A percentile compares a stretch with the other conserved stretches of the same genome.
phyloP scores from a whole-genome alignment of 768 basidiomycete genomes.

The Trichaptum fuscoviolaceum region DNA sequence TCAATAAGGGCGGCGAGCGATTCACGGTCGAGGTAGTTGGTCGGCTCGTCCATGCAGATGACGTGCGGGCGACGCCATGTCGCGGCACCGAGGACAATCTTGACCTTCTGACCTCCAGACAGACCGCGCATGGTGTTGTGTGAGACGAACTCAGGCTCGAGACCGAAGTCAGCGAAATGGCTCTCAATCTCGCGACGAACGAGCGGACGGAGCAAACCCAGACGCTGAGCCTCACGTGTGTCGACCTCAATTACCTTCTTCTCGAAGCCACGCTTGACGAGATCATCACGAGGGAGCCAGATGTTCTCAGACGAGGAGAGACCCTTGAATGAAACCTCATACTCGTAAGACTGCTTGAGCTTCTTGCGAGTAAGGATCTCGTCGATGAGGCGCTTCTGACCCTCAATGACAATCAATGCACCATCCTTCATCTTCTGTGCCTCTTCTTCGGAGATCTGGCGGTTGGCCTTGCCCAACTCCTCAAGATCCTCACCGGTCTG shows the following conservation, averaged over 20 bases:
- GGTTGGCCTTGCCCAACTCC: constrained; percentile 89
- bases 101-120: constrained; percentile 98
- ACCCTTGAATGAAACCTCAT: constrained; percentile 94
- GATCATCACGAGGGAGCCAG: constrained; percentile 94
- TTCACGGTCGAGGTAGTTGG: constrained; percentile 99
- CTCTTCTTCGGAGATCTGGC: constrained; percentile 85
- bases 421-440: constrained; percentile 97
- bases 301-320: constrained; percentile 97
- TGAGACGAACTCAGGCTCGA: constrained; percentile 97
- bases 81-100: constrained; percentile 97
- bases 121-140: constrained; percentile 99
- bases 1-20: constrained; percentile 98
- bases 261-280: constrained; percentile 97
- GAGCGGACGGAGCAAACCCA: constrained; percentile 91
- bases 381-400: constrained; percentile 92
- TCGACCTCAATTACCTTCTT: constrained; percentile 99
- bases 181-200: constrained; percentile 99
- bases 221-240: constrained; percentile 94
- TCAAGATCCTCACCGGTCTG: constrained; percentile 99
- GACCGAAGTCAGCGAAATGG: constrained; percentile 98
- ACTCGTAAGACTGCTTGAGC: constrained; percentile 99
- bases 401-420: constrained; percentile 77
- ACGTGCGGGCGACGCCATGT: constrained; percentile 99
- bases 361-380: constrained; percentile 92
- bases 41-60: constrained; percentile 96